phyloP scores from a whole-genome alignment of 2,329 filamentous ascomycete species.

The Podosphaera fusca region DNA sequence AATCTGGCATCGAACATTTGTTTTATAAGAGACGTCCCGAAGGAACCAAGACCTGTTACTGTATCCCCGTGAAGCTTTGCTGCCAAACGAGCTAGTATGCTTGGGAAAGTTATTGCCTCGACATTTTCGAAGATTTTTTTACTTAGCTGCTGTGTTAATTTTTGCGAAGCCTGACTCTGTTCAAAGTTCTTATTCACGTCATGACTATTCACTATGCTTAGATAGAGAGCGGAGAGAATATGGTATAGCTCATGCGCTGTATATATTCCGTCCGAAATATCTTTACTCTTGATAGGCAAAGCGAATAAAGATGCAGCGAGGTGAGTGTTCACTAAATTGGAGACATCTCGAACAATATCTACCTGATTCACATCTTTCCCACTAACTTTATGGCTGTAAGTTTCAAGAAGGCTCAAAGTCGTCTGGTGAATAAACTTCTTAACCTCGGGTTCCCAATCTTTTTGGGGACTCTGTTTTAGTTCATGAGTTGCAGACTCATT shows the following conservation, averaged over 20 bases:
- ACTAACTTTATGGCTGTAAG: constrained; percentile 41
- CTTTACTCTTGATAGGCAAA: constrained; percentile 29
- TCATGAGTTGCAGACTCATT: constrained; percentile 27
- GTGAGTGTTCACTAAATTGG: constrained; percentile 30
- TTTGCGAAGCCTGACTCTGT: constrained; percentile 32
- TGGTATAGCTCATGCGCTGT: constrained; percentile 32
- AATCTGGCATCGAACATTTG: constrained; percentile 39
- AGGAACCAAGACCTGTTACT: constrained; percentile 34
- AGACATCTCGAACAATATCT: constrained; percentile 40
- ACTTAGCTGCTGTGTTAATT: constrained; percentile 34
- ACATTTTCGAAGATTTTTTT: constrained; percentile 39
- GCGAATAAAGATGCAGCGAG: constrained; percentile 30
- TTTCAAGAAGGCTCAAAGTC: constrained; percentile 34
- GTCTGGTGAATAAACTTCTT: constrained; percentile 44
- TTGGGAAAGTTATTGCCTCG: constrained; percentile 29
- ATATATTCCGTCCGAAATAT: constrained; percentile 26
- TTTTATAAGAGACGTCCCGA: constrained; percentile 42
- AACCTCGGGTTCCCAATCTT: constrained; percentile 37
- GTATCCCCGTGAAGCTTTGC: constrained; percentile 23
- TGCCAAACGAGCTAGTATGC: constrained; percentile 28
- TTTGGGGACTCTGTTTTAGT: constrained; percentile 34
- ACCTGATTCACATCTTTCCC: constrained; percentile 30
- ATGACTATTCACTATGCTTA: constrained; percentile 35
- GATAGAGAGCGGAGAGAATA: constrained; percentile 41
- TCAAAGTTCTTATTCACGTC: constrained; percentile 45